Base-by-base conservation (phyloP, 352 stramenopile species). In the Plasmopara muralis region DNA sequence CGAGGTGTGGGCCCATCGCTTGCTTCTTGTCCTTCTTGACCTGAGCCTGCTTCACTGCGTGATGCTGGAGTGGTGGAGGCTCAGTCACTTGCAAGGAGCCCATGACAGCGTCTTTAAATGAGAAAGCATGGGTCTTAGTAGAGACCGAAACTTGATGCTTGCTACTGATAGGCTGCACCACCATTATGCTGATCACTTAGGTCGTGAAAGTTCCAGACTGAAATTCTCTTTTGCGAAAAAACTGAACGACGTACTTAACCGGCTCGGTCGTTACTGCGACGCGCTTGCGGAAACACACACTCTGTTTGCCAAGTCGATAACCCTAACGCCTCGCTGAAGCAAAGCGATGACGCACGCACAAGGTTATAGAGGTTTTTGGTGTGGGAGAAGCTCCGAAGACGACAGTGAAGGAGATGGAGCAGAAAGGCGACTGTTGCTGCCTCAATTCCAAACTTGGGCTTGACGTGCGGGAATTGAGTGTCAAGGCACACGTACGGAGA, bases 81-180 rank as follows among this genome's bases (percentile, higher is more conserved):
- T 20, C 6, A 15, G 47, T 53, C 13, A 18, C 9, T n/a, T 61
- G 55, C 15, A 40, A 47, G 4, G 55, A 41, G n/a, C 64, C 52
- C 45, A 67, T 52, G 18, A 73, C 60, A 4, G 47, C 60, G 64
- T 73, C 64, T 39, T 67, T 67, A 35, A 73, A 73, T 9, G 60
- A 70, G 43, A 73, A 70, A 1, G 34, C 49, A 18, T 42, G 54
- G 0, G 51, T 33, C 7, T 54, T 43, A 13, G 48, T 51, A 25
- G 64, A 44, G 9, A 45, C 31, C 20, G 44, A 34, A 5, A 38
- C 48, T 46, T 55, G 49, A 41, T 50, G 49, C 37, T 55, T 40
- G 43, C 43, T 46, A 41, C 15, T 55, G 39, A 58, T 46, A 43
- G 40, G 50, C 28, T 38, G 57, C 44, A 68, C 54, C 64, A 70